Conservation (phyloP, 305 asterid species). For the Fraxinus xanthoxyloides region DNA sequence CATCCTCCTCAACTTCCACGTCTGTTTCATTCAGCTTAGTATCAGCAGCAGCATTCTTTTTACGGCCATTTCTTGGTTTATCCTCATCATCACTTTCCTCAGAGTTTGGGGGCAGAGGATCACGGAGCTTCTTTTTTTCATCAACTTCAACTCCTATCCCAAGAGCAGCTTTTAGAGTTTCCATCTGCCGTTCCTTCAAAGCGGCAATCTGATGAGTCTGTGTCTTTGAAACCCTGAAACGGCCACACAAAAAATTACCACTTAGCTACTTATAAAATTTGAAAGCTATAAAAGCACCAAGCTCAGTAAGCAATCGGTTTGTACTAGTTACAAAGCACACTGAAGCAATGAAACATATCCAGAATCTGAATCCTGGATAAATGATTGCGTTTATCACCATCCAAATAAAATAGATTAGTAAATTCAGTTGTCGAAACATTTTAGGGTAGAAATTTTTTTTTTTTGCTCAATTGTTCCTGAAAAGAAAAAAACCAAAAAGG, state of each 20-base stretch:
- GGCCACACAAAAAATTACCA: slow-evolving; percentile 1
- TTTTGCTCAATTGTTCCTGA: not conserved
- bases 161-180: slow-evolving; percentile 80
- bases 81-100: slow-evolving; percentile 44
- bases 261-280: not conserved
- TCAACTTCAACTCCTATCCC: slow-evolving; percentile 58
- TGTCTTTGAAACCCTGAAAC: slow-evolving; percentile 66
- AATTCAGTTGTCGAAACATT: not conserved
- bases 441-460: not conserved
- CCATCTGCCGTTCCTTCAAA: slow-evolving; percentile 82
- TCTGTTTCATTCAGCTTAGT: slow-evolving; percentile 22
- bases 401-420: not conserved
- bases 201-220: slow-evolving; percentile 94
- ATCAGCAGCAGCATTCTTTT: slow-evolving; percentile 18
- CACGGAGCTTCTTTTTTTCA: slow-evolving; percentile 39
- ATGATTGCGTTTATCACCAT: not conserved
- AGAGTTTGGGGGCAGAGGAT: slow-evolving; percentile 26
- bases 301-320: not conserved
- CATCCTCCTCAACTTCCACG: slow-evolving; percentile 25
- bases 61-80: slow-evolving; percentile 26
- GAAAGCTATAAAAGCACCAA: not conserved
- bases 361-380: not conserved
- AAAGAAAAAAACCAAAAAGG: not conserved
- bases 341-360: not conserved
- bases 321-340: not conserved